Evolutionary conservation across 2,329 filamentous ascomycete genomes (phyloP).

Genomic region (Diaporthe vexans): DNA sequence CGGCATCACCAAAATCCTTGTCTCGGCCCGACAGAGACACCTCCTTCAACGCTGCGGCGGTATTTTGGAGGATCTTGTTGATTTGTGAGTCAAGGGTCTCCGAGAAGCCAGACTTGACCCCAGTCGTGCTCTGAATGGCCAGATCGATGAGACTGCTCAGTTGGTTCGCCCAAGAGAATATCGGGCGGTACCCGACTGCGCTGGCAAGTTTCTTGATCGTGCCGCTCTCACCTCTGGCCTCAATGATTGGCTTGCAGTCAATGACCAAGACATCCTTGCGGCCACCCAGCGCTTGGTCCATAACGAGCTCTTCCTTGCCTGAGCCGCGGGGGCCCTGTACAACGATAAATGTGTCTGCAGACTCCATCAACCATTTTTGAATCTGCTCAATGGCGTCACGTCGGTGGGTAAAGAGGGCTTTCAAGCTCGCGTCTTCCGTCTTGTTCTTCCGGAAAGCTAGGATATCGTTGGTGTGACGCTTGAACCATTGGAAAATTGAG

Average conservation of each 20-base stretch:
- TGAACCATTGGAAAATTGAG: constrained; percentile 84
- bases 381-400: constrained; percentile 86
- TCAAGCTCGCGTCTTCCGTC: constrained; percentile 77
- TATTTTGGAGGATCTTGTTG: constrained; percentile 89
- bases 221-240: constrained; percentile 87
- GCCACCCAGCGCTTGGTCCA: constrained; percentile 85
- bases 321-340: constrained; percentile 93
- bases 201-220: constrained; percentile 86
- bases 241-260: constrained; percentile 94
- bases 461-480: constrained; percentile 76
- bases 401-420: constrained; percentile 89
- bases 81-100: constrained; percentile 93
- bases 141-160: constrained; percentile 93
- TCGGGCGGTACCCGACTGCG: constrained; percentile 89
- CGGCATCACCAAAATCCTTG: constrained; percentile 80
- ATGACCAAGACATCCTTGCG: constrained; percentile 85
- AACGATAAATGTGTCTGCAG: constrained; percentile 91
- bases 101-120: constrained; percentile 93
- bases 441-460: constrained; percentile 70
- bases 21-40: constrained; percentile 79
- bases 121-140: constrained; percentile 92
- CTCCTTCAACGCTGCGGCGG: constrained; percentile 81
- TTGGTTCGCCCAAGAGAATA: constrained; percentile 97
- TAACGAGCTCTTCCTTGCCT: constrained; percentile 88
- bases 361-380: constrained; percentile 88